A percentile compares a stretch with the other conserved stretches of the same genome.
phyloP scores from a whole-genome alignment of 495 filamentous ascomycete species.

The Podospora didyma region DNA sequence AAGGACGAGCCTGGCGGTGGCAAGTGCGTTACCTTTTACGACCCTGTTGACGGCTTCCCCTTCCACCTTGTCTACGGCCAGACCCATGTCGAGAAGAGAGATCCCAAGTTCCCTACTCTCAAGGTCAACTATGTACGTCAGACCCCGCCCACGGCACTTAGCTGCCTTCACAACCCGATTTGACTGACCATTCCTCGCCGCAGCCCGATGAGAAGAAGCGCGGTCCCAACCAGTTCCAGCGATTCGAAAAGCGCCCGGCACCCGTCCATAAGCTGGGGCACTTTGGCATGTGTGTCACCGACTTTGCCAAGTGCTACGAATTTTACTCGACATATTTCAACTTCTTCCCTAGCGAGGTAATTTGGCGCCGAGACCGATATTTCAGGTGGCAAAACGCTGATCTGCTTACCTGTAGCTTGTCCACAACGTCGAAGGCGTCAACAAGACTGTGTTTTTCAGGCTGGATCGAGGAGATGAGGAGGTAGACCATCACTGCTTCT shows the following conservation, averaged over 20 bases:
- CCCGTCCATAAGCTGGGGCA: slow-evolving; percentile 73
- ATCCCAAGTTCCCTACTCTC: slow-evolving; percentile 39
- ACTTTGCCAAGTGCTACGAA: slow-evolving; percentile 52
- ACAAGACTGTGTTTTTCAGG: slow-evolving; percentile 60
- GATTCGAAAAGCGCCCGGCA: slow-evolving; percentile 60
- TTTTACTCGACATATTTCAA: slow-evolving; percentile 71
- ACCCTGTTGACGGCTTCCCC: slow-evolving; percentile 56
- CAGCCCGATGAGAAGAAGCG: slow-evolving; percentile 47
- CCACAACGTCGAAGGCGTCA: slow-evolving; percentile 44
- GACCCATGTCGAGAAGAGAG: slow-evolving; percentile 25
- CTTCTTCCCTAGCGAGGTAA: slow-evolving; percentile 52
- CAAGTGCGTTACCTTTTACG: slow-evolving; percentile 51
- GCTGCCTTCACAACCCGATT: neutral
- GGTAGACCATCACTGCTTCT: slow-evolving; percentile 73
- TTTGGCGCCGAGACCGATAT: too few relatives aligned
- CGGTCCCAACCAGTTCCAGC: slow-evolving; percentile 42
- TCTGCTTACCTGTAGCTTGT: slow-evolving; percentile 32
- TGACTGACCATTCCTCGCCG: neutral
- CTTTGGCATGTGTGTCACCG: slow-evolving; percentile 60
- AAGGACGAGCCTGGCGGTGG: slow-evolving; percentile 56
- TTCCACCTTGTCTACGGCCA: slow-evolving; percentile 59
- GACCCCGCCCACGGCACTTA: too few relatives aligned
- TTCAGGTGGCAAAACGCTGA: too few relatives aligned
- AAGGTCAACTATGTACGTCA: slow-evolving; percentile 40
- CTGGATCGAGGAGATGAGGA: slow-evolving; percentile 56